Evolutionary conservation across 805 yeast species (phyloP).

Genomic region (Blastobotrys attinorum): DNA sequence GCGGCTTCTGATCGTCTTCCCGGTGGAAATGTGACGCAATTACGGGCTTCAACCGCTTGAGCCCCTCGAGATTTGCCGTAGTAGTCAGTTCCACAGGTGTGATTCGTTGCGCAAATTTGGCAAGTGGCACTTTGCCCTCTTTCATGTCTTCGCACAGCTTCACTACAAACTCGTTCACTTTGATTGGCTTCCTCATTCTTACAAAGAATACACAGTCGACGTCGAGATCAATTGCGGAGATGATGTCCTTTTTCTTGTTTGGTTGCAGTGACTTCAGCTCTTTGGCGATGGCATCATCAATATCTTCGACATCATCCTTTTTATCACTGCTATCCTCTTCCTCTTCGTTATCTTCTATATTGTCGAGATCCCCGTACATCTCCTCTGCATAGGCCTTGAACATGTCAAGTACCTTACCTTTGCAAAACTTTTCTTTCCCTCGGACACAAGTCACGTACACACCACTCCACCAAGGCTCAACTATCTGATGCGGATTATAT

Average conservation of each 20-base stretch:
- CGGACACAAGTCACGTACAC: conserved; percentile 84
- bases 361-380: conserved; percentile 15
- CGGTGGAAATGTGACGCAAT: conserved; percentile 61
- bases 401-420: conserved; percentile 59
- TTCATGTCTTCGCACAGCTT: conserved; percentile 54
- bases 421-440: conserved; percentile 67
- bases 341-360: conserved; percentile 25
- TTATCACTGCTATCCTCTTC: conserved; percentile 22
- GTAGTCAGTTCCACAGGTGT: conserved; percentile 75
- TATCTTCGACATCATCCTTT: conserved; percentile 57
- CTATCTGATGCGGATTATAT: no score
- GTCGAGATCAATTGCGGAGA: conserved; percentile 22
- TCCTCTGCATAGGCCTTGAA: conserved; percentile 38
- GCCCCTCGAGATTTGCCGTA: conserved; percentile 61
- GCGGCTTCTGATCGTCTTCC: conserved; percentile 29
- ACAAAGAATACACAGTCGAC: conserved; percentile 60
- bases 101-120: conserved; percentile 71
- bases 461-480: conserved; percentile 84
- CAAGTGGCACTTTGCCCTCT: conserved; percentile 39
- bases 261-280: conserved; percentile 6
- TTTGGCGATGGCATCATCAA: conserved; percentile 43
- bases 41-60: conserved; percentile 50
- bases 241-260: conserved; percentile 16
- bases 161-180: conserved; percentile 65
- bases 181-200: conserved; percentile 69